Percentiles rank a stretch among this genome's conserved stretches.
phyloP scores from a whole-genome alignment of 441 rosid genomes.

The Pelargonium fulgidum region DNA sequence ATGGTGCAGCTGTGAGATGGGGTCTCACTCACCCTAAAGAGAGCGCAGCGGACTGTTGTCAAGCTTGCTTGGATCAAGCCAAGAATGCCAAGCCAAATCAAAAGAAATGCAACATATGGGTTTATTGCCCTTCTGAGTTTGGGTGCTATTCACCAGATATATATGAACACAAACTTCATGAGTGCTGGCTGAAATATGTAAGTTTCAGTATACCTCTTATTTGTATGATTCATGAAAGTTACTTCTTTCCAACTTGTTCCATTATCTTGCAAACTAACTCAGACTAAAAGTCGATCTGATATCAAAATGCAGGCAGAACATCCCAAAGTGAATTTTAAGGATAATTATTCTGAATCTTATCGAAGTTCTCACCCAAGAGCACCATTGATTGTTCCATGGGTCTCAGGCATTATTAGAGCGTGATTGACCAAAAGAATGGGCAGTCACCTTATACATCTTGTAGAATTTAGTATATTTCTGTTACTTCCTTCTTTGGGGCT shows the following conservation, averaged over 20 bases:
- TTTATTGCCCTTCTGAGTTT: conserved; percentile 74
- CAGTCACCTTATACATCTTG: neutral
- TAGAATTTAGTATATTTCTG: too few species aligned
- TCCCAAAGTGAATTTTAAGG: conserved; percentile 70
- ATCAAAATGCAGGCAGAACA: conserved; percentile 63
- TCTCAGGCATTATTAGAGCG: conserved; percentile 56
- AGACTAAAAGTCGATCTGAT: neutral
- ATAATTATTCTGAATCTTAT: conserved; percentile 63
- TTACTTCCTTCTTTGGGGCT: too few species aligned
- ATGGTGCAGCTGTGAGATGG: conserved; percentile 90
- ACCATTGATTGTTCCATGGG: conserved; percentile 92
- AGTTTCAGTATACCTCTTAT: conserved; percentile 23
- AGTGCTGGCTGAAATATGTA: conserved; percentile 98
- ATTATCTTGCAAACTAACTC: neutral
- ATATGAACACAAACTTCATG: conserved; percentile 72
- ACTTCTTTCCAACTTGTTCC: neutral
- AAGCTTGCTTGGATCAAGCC: conserved; percentile 91
- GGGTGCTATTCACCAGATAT: conserved; percentile 91
- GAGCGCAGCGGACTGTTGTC: conserved; percentile 97
- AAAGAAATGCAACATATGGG: conserved; percentile 85
- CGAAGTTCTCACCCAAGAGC: conserved; percentile 75
- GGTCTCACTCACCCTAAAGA: conserved; percentile 90
- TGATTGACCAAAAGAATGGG: conserved; percentile 25
- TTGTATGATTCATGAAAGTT: neutral
- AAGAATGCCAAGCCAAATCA: conserved; percentile 64